Evolutionary conservation across 768 basidiomycete genomes (phyloP).

Genomic region (Pulveroboletus frians): DNA sequence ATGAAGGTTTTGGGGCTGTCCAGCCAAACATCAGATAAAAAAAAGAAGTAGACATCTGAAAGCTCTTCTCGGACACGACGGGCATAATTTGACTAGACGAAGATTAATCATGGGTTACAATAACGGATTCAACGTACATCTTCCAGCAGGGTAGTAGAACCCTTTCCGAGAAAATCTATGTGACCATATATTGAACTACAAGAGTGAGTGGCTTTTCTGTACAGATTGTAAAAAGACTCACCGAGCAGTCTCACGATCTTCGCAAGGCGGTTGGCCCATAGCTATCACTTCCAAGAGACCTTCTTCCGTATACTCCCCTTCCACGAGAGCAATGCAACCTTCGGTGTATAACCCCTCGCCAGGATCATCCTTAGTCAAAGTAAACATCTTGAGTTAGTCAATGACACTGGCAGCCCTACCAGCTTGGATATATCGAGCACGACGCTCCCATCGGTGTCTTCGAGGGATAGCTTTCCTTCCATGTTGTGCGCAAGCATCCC

Average conservation of each 20-base stretch:
- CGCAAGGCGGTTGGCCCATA: slow-evolving; percentile 96
- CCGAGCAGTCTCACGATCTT: slow-evolving; percentile 80
- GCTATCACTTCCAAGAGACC: slow-evolving; percentile 84
- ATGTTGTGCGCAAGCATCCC: slow-evolving; percentile 90
- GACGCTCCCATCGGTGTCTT: slow-evolving; percentile 90
- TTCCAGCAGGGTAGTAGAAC: slow-evolving; percentile 83
- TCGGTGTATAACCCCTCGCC: slow-evolving; percentile 96
- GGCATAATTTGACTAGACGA: slow-evolving; percentile 53
- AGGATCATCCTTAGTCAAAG: slow-evolving; percentile 61
- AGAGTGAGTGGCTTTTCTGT: slow-evolving; percentile 6
- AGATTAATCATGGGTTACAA: neutral
- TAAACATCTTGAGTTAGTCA: slow-evolving; percentile 9
- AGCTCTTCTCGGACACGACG: slow-evolving; percentile 63
- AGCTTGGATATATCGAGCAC: slow-evolving; percentile 84
- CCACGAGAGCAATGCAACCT: slow-evolving; percentile 90
- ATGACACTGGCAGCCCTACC: slow-evolving; percentile 36
- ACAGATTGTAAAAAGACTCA: slow-evolving; percentile 29
- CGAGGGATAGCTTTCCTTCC: slow-evolving; percentile 85
- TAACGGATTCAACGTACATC: slow-evolving; percentile 53
- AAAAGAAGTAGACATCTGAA: slow-evolving; percentile 79
- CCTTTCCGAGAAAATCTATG: slow-evolving; percentile 95
- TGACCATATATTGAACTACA: slow-evolving; percentile 89
- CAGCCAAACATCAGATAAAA: slow-evolving; percentile 94
- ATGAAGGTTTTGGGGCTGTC: slow-evolving; percentile 80
- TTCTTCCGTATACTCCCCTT: slow-evolving; percentile 95